Conservation (phyloP, 257 asterid species). For the Scutellaria galericulata region DNA sequence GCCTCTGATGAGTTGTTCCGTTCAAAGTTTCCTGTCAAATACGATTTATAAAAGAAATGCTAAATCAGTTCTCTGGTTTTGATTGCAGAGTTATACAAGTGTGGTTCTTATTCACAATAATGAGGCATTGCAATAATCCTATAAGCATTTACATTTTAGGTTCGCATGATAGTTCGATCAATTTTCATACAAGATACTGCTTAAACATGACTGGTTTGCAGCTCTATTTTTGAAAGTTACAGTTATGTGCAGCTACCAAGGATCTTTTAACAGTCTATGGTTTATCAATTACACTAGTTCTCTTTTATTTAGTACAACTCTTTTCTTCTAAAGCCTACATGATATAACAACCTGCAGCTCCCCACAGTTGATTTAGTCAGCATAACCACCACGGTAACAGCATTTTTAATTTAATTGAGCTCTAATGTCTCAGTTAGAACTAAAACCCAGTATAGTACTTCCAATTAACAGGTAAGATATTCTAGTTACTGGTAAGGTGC, state of each 20-base stretch:
- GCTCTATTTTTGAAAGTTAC: not conserved
- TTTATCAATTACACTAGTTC: not conserved
- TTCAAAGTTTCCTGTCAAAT: slow-evolving; percentile 59
- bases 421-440: not conserved
- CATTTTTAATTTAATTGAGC: slow-evolving; percentile 6
- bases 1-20: slow-evolving; percentile 47
- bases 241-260: slow-evolving; percentile 19
- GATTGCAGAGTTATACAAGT: slow-evolving; percentile 2
- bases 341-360: slow-evolving; percentile 11
- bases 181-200: slow-evolving; percentile 4
- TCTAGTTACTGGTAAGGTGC: not conserved
- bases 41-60: slow-evolving; percentile 16
- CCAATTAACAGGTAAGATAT: not conserved
- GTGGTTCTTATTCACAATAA: slow-evolving; percentile 22
- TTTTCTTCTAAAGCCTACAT: not conserved
- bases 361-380: not conserved
- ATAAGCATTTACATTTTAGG: not conserved
- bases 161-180: slow-evolving; percentile 12
- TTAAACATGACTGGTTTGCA: not conserved
- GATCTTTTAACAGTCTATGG: slow-evolving; percentile 4
- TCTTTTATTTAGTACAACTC: not conserved
- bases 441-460: not conserved
- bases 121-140: slow-evolving; percentile 2
- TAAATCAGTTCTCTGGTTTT: slow-evolving; percentile 5
- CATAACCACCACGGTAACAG: not conserved